Evolutionary conservation across 495 filamentous ascomycete genomes (phyloP), one percentile per base, ranked within the genome.

Genomic region (Elaphomyces granulatus): DNA sequence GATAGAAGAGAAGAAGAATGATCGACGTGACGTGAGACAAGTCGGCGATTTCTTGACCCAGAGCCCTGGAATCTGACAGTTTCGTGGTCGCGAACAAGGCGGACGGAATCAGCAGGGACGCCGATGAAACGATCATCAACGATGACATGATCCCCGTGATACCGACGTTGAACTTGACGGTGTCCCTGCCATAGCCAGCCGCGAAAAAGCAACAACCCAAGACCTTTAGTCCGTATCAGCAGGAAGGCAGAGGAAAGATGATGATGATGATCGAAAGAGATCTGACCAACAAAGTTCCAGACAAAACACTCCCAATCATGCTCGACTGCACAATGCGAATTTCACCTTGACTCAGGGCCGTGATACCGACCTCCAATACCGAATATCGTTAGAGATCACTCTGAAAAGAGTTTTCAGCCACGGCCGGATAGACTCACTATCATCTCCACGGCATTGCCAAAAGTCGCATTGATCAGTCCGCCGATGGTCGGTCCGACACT

Each of bases 1-100:
- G 50, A 51, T 87, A 87, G 8, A 85, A 68, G 26, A 79, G 28
- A 3, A 87, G 62, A 2, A 86, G 62, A 20, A 85, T 67, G 14
- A 50, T 45, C 2, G 58, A 48, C 15, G 47, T 50, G 8, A 46
- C 49, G 12, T 44, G 53, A 20, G 51, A 53, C 6, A 60, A 34
- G 23, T n/a, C 42, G 8, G 53, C 32, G 14, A 53, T 77, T 45
- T 76, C 77, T 6, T 62, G 50, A 28, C 77, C 61, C 18, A 76
- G 53, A n/a, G n/a, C n/a, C n/a, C n/a, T n/a, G n/a, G n/a, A n/a
- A 0, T 45, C 40, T 6, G 32, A 18, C 3, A 19, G 40, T 31
- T 49, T 45, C 20, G 45, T 47, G 21, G 41, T 53, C 12, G 52
- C 45, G 28, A 48, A 48, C 20, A 61, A 45, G 0, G 47, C 46